Base-by-base conservation (phyloP, 23 red algal species). In the Gracilaria vermiculophylla region DNA sequence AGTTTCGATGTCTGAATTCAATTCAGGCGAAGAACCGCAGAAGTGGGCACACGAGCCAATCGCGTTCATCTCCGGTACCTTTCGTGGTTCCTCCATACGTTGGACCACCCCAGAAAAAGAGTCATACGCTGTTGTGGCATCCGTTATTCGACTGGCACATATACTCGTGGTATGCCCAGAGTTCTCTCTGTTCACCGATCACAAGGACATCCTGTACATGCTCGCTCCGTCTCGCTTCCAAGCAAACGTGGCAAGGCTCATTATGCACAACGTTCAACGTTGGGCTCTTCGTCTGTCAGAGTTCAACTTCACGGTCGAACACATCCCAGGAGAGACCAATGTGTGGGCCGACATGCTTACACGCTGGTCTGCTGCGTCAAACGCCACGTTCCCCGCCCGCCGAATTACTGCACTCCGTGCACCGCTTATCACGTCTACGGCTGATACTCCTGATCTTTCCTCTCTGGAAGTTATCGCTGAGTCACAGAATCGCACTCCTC, bases 161-260 rank as follows among this genome's bases (percentile, higher is more conserved):
- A 47, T 47, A 47, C 51, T 79, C 11, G 32, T 25, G 7, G 32
- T 28, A 13, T 32, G 52, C 0, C 47, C 44, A 61, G 23, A n/a
- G 20, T n/a, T 52, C 21, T 79, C 75, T 29, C 15, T 79, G 17
- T 79, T 51, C 44, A 79, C 51, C 75, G 44, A 79, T 25, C 75
- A 79, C 23, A 42, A 32, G 2, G 56, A 79, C 75, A 19, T 56
- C 47, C 0, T 79, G 14, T 79, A 53, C 44, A 79, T 79, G 33
- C 47, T 0, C 41, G 0, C 51, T 35, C 75, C 75, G 0, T 58
- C 51, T 12, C 0, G 75, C 44, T 35, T 10, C 28, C 35, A 82
- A 11, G 49, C 28, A 40, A 47, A 32, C 34, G 28, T 82, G 20
- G 58, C 80, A 7, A 34, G 41, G 0, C 80, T 69, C 49, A 14